phyloP scores from a whole-genome alignment of 768 basidiomycete genomes.

The Dentipellis sp. region DNA sequence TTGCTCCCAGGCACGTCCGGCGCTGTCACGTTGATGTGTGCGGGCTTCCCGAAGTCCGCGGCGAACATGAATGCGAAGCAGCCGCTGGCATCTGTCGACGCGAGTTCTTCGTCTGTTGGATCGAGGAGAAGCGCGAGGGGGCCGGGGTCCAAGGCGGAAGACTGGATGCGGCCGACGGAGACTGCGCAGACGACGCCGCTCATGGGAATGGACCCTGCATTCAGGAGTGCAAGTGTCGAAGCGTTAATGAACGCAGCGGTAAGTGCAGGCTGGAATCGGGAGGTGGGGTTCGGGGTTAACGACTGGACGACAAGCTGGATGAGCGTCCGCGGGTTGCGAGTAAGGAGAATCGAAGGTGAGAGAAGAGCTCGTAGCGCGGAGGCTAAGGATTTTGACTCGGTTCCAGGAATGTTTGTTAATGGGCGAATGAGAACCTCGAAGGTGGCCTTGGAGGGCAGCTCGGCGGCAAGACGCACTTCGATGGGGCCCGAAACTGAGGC shows the following conservation, averaged over 20 bases:
- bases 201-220: constrained; percentile 66
- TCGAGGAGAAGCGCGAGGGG: constrained; percentile 36
- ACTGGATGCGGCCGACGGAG: constrained; percentile 34
- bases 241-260: constrained; percentile 66
- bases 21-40: not conserved
- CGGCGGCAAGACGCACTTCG: constrained; percentile 58
- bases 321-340: constrained; percentile 59
- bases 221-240: constrained; percentile 55
- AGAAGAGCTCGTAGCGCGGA: constrained; percentile 47
- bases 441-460: constrained; percentile 63
- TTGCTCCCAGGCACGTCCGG: constrained; percentile 9
- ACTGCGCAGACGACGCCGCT: constrained; percentile 66
- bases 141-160: constrained; percentile 8
- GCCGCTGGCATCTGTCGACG: constrained; percentile 34
- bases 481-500: constrained; percentile 78
- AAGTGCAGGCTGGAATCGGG: constrained; percentile 18
- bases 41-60: constrained; percentile 4
- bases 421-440: constrained; percentile 72
- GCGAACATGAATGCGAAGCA: constrained; percentile 55
- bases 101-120: constrained; percentile 36
- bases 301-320: constrained; percentile 74
- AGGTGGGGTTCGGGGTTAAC: constrained; percentile 24
- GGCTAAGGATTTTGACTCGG: constrained; percentile 53
- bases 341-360: constrained; percentile 54
- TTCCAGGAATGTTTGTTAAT: constrained; percentile 57